Base-by-base conservation (phyloP, 2,329 filamentous ascomycete genomes). In the Arthrinium phaeospermum region DNA sequence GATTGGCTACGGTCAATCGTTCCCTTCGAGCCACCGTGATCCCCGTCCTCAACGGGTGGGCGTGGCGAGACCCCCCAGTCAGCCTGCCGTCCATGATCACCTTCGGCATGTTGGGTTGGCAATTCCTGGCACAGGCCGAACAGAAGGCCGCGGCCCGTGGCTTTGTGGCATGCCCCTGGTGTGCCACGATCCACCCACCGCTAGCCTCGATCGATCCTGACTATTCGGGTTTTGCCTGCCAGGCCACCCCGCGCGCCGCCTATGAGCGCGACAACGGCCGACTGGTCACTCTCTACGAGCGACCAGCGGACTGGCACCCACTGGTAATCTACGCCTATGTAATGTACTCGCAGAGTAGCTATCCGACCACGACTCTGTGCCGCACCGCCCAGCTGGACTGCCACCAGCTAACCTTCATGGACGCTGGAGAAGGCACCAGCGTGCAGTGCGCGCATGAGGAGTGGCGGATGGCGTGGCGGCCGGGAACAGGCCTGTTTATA, bases 161-260 rank as follows among this genome's bases (percentile, higher is more conserved):
- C 5, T 41, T n/a, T 19, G 34, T 64, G 3, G 57, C 30, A 7
- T 64, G 57, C 57, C 57, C 57, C 19, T 64, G 57, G 57, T 64
- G 57, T 22, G 19, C 22, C 3, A 41, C 2, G 3, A 22, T 64
- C 8, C 57, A 64, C 34, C 8, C 8, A 8, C 57, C 57, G 0
- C 19, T 64, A 7, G 16, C 19, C 5, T 19, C 16, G 19, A n/a
- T 64, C 8, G 30, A 57, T 27, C 27, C 7, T 3, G 19, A 0
- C 6, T 8, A n/a, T 19, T 7, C 3, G 27, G 16, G 5, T 1
- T 37, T 12, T 8, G 19, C 8, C 19, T 64, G 57, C 19, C 30
- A 22, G 1, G 1, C 1, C 3, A 2, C 8, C 1, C 3, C 0
- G 3, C 57, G 57, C 30, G 1, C 16, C 6, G 8, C 22, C 2